Base-by-base conservation (phyloP, 2,329 filamentous ascomycete genomes). In the Colletotrichum truncatum region DNA sequence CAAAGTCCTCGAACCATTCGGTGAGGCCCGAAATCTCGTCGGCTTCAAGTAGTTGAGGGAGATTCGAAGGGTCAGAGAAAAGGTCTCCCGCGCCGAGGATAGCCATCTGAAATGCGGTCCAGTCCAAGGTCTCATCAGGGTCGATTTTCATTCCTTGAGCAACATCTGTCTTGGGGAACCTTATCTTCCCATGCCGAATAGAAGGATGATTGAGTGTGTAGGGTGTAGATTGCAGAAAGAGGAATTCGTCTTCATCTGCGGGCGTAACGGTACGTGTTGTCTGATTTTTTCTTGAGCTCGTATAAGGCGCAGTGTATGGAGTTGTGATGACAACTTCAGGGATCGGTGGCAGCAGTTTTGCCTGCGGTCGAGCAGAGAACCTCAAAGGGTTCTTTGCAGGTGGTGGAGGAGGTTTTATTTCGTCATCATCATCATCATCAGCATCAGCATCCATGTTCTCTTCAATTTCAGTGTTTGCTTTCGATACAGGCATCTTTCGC, bases 41-140 rank as follows among this genome's bases (percentile, higher is more conserved):
- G 5, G 79, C 79, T 41, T 84, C 78, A 9, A 69, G 71, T 10
- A 70, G 74, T 6, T 74, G 76, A 11, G 79, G 74, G 46, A 76
- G 79, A 69, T 81, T 80, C 49, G 78, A 76, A 16, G 77, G 75
- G 53, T 84, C 84, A 16, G 76, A 76, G 54, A 81, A 78, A 45
- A 85, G 78, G 68, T 87, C 85, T 28, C 84, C 85, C 2, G 84
- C 84, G 5, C 87, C 87, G 0, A 86, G 76, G 52, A 89, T 88
- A 14, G 88, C 87, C 82, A 89, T 88, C 74, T 90, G 87, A 72
- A 89, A 90, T 4, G 87, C 87, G 6, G 84, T 87, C 87, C 87
- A 89, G 77, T 90, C 87, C 4, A 89, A 74, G 8, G 79, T 82
- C 49, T 85, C 84, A 53, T 87, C 85, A 28, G 78, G 77, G 18